These are phyloP conservation scores for Coniferiporia weirii DNA, from an alignment of 1,284 basidiomycete genomes.

Conservation along the genomic window DNA sequence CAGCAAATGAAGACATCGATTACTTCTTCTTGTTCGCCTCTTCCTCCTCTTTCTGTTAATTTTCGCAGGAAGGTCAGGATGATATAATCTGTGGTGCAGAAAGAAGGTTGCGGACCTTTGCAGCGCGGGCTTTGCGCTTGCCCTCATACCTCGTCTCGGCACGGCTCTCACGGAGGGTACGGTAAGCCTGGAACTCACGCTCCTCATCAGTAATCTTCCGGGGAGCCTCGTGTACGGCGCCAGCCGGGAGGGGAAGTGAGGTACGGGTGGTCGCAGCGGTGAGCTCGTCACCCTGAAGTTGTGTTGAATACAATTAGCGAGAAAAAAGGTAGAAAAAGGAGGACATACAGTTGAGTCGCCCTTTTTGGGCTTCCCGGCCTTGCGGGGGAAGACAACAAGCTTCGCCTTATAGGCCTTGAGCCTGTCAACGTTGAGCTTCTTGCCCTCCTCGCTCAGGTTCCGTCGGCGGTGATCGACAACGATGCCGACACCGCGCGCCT, in stretches of 20 bases:
- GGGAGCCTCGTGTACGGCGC: conserved; percentile 75
- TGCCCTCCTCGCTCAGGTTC: conserved; percentile 97
- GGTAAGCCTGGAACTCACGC: conserved; percentile 85
- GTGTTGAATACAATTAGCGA: not conserved
- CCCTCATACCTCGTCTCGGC: conserved; percentile 86
- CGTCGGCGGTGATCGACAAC: conserved; percentile 97
- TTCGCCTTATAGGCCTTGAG: conserved; percentile 90
- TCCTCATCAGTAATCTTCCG: conserved; percentile 94
- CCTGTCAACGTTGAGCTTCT: conserved; percentile 92
- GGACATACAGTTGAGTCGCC: conserved; percentile 81
- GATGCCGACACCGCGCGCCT: conserved; percentile 90
- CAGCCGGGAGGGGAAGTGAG: conserved; percentile 63
- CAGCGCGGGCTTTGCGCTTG: conserved; percentile 73
- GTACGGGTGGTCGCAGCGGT: conserved; percentile 73
- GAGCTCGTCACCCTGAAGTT: conserved; percentile 77
- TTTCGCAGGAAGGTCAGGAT: conserved; percentile 15
- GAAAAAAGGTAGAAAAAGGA: not conserved
- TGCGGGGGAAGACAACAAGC: conserved; percentile 92
- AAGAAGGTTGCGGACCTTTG: conserved; percentile 57
- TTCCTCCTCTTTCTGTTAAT: conserved; percentile 78
- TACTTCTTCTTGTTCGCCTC: conserved; percentile 92
- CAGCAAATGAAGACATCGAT: conserved; percentile 25
- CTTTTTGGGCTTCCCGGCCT: conserved; percentile 93
- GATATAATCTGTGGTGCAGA: not conserved
- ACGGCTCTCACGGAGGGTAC: conserved; percentile 83